Conservation (phyloP, 225 moss, liverwort and hornwort genomes). For the Sphagnum contortum region DNA sequence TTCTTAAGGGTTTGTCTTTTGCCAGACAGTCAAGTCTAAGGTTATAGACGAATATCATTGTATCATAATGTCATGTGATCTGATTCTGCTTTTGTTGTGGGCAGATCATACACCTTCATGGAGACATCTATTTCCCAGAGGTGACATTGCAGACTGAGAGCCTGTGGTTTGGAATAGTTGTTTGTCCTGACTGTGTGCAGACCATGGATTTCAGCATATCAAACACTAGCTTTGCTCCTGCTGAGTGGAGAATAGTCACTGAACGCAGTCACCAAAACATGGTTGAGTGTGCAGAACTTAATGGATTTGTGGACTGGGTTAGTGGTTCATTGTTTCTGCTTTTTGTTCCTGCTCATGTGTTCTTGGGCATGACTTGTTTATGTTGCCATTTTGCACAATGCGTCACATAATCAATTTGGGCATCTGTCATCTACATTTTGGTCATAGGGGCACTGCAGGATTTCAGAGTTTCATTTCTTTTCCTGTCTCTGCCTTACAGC, state of each 20-base stretch:
- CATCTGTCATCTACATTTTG: too few relatives aligned
- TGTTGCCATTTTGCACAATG: too few relatives aligned
- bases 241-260: conserved; percentile 35
- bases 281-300: conserved; percentile 28
- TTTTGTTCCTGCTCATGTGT: not conserved
- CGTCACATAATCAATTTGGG: too few relatives aligned
- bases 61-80: too few relatives aligned
- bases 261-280: conserved; percentile 33
- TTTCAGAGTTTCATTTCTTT: too few relatives aligned
- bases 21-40: too few relatives aligned
- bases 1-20: too few relatives aligned
- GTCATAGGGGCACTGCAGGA: too few relatives aligned
- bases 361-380: too few relatives aligned
- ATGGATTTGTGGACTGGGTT: conserved; percentile 34
- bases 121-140: conserved; percentile 21
- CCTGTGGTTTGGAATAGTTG: conserved; percentile 22
- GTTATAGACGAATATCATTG: too few relatives aligned
- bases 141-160: conserved; percentile 21
- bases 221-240: conserved; percentile 26
- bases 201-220: conserved; percentile 39
- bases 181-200: conserved; percentile 15
- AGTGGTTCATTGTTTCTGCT: not conserved
- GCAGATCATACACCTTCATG: conserved; percentile 27
- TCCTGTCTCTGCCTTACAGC: too few relatives aligned
- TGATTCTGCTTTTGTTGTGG: too few relatives aligned